phyloP scores from a whole-genome alignment of 2,329 filamentous ascomycete genomes.

The Ophiostoma sp. region DNA sequence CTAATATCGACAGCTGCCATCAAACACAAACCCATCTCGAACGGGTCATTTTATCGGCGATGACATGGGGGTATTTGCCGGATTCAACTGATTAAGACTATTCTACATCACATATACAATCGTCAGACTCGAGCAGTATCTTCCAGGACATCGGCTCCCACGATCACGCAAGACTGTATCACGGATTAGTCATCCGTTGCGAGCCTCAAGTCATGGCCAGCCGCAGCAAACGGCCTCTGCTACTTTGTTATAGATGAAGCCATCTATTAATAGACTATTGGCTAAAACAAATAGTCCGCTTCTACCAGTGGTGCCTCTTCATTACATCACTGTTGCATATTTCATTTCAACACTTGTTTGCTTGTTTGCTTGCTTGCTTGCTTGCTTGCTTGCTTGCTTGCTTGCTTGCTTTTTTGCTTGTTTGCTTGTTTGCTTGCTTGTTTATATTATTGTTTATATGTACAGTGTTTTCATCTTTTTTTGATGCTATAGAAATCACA shows the following conservation, averaged over 20 bases:
- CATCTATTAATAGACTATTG: background rate
- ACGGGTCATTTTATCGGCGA: too few species aligned
- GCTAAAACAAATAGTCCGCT: too few species aligned
- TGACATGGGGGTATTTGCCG: too few species aligned
- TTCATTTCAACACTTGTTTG: too few species aligned
- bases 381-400: conserved; percentile 16
- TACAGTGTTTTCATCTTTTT: conserved; percentile 29
- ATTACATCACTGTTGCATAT: background rate
- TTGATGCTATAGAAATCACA: conserved; percentile 25
- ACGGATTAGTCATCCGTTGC: background rate
- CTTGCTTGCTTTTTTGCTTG: conserved; percentile 16
- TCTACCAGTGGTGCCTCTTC: too few species aligned
- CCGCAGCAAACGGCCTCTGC: background rate
- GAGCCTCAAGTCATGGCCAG: background rate
- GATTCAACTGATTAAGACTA: too few species aligned
- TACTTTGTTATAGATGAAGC: background rate
- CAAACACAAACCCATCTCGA: background rate
- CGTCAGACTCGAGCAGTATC: too few species aligned
- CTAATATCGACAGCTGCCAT: background rate
- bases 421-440: conserved; percentile 9
- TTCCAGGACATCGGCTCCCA: too few species aligned
- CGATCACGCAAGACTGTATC: too few species aligned
- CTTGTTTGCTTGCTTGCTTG: background rate
- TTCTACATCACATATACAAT: background rate
- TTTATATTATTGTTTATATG: conserved; percentile 10